Conservation (phyloP, 495 filamentous ascomycete genomes). For the Aspergillus biplanus region DNA sequence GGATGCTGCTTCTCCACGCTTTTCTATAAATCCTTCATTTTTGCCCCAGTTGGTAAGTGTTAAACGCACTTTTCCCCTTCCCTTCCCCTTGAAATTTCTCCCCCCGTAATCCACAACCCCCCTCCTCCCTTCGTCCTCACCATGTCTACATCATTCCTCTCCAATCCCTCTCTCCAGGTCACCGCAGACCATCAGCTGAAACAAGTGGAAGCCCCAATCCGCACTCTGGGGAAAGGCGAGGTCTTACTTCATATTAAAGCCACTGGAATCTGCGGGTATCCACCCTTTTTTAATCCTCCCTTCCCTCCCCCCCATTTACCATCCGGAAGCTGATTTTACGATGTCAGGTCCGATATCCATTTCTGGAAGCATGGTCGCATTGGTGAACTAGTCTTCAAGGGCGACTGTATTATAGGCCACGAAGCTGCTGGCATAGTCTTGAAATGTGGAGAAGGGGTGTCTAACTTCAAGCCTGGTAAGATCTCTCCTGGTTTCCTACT, state of each 20-base stretch:
- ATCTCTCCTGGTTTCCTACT: background rate
- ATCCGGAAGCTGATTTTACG: background rate
- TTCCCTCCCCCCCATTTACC: background rate
- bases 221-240: conserved; percentile 48
- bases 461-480: conserved; percentile 38
- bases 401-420: conserved; percentile 76
- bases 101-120: background rate
- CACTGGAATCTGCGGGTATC: conserved; percentile 50
- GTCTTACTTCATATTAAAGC: conserved; percentile 56
- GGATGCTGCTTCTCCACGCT: background rate
- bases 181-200: conserved; percentile 58
- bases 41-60: background rate
- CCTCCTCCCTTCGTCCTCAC: conserved; percentile 13
- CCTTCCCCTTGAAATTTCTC: background rate
- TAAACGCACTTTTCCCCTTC: background rate
- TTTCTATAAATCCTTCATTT: background rate
- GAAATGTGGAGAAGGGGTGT: conserved; percentile 57
- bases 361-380: conserved; percentile 82
- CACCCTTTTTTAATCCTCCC: background rate
- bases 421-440: conserved; percentile 73
- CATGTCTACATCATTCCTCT: conserved; percentile 23
- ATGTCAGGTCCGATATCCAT: conserved; percentile 65
- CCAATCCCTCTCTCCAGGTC: conserved; percentile 60
- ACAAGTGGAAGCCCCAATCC: conserved; percentile 53
- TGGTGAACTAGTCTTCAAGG: conserved; percentile 68